phyloP scores from a whole-genome alignment of 352 stramenopile species.

The Globisporangium canariense region DNA sequence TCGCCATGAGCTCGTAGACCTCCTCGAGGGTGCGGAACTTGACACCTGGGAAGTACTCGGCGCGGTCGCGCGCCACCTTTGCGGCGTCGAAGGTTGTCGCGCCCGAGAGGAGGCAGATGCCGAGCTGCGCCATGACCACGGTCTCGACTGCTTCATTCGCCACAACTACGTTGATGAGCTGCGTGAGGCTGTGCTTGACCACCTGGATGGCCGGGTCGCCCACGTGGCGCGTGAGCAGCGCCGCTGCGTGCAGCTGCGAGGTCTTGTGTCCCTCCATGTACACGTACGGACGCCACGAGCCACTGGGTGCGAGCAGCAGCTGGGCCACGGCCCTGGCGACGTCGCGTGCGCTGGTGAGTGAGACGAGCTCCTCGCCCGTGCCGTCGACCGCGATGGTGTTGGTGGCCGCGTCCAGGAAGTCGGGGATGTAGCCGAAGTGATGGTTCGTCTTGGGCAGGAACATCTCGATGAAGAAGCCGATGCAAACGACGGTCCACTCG shows the following conservation, averaged over 20 bases:
- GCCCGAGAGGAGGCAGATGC: constrained; percentile 16
- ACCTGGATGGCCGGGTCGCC: constrained; percentile 23
- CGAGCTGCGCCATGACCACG: constrained; percentile 18
- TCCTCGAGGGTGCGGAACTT: constrained; percentile 30
- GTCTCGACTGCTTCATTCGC: constrained; percentile 12
- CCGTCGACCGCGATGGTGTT: constrained; percentile 34
- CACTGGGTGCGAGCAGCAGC: constrained; percentile 18
- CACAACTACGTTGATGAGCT: constrained; percentile 1
- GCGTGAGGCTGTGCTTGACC: constrained; percentile 8
- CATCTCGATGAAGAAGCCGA: constrained; percentile 33
- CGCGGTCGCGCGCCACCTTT: constrained; percentile 28
- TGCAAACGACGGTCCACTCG: constrained; percentile 33
- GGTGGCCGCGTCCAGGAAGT: constrained; percentile 21
- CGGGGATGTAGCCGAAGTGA: constrained; percentile 19
- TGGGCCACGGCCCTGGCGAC: constrained; percentile 16
- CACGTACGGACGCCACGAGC: constrained; percentile 25
- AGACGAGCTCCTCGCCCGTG: constrained; percentile 26
- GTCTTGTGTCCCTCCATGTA: constrained; percentile 32
- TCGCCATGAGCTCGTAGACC: constrained; percentile 19
- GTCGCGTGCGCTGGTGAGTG: constrained; percentile 27
- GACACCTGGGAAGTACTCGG: constrained; percentile 21
- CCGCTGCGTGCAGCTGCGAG: constrained; percentile 29
- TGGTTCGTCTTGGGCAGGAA: constrained; percentile 28
- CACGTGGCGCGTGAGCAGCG: constrained; percentile 14
- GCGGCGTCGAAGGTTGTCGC: constrained; percentile 22